Conservation (phyloP, 345 rosid species). For the Hirschfeldia incana region DNA sequence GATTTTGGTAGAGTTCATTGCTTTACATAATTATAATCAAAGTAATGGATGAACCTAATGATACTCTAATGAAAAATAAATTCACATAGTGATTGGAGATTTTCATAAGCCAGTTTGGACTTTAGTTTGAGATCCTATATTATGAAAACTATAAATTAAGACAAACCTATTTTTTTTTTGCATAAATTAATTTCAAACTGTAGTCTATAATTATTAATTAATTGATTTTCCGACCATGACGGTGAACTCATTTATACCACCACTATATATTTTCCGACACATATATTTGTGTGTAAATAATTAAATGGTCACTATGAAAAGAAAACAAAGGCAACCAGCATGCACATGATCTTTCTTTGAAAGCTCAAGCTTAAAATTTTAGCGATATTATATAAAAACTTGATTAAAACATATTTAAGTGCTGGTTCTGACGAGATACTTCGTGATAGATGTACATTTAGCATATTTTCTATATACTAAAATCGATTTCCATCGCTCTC, state of each 20-base stretch:
- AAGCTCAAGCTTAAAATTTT: too few species aligned
- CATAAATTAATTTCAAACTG: not conserved
- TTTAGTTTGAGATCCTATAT: constrained; percentile 6
- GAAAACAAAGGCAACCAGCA: not conserved
- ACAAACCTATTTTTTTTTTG: not conserved
- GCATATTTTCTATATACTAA: not conserved
- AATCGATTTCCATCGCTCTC: not conserved
- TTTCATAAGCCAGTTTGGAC: not conserved
- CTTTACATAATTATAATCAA: not conserved
- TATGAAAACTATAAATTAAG: not conserved
- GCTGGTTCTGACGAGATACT: not conserved
- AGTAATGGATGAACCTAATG: not conserved
- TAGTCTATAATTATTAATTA: not conserved
- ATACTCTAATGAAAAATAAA: not conserved
- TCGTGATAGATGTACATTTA: not conserved
- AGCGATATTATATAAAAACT: too few species aligned
- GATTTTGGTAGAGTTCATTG: not conserved
- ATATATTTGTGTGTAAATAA: not conserved
- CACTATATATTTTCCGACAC: not conserved
- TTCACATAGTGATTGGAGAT: not conserved
- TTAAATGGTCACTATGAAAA: not conserved
- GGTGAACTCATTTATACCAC: not conserved
- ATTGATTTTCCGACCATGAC: not conserved
- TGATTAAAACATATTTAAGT: too few species aligned
- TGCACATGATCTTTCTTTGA: not conserved